Base-by-base conservation (phyloP, 805 yeast species). In the Starmerella bombi region DNA sequence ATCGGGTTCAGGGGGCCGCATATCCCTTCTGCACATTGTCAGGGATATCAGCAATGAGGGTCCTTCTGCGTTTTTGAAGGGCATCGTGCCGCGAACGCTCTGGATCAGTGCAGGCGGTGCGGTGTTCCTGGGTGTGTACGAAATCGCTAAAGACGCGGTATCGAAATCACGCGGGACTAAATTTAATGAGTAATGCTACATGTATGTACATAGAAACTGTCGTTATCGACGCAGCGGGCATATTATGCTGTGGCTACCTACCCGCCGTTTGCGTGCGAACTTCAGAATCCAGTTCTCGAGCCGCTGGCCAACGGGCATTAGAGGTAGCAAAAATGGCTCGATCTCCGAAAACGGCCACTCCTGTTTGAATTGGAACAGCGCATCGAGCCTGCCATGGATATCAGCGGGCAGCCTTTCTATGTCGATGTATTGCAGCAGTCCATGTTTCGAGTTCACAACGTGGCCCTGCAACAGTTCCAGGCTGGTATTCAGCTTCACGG, bases 91-190 rank as follows among this genome's bases (percentile, higher is more conserved):
- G 4, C 70, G 99, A 58, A 86, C 96, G 0, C 68, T 81, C 74
- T 91, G 98, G 98, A 88, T 91, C 42, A 78, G 93, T 62, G 91
- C 93, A 4, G 99, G 99, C 17, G 99, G 99, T 22, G 95, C 97
- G 15, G 85, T 93, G 15, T 91, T 93, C 64, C 65, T 91, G 42
- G 99, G 99, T 4, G 82, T 83, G 41, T 91, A 91, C 56, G 99
- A 93, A 60, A 41, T 48, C 5, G 46, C 45, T 8, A 32, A 29
- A 14, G 21, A 12, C 30, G 16, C n/a, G 14, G 12, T 23, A 7
- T 8, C 27, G 7, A 7, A 12, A 23, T 23, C 27, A 12, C 7
- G 12, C 17, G 28, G 30, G 10, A 30, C 16, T 30, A 23, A 23
- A 8, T 23, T 23, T 23, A 23, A 23, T 23, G 27, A 28, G n/a